phyloP scores from a whole-genome alignment of 495 filamentous ascomycete species.

The Penicillium mononematosum region DNA sequence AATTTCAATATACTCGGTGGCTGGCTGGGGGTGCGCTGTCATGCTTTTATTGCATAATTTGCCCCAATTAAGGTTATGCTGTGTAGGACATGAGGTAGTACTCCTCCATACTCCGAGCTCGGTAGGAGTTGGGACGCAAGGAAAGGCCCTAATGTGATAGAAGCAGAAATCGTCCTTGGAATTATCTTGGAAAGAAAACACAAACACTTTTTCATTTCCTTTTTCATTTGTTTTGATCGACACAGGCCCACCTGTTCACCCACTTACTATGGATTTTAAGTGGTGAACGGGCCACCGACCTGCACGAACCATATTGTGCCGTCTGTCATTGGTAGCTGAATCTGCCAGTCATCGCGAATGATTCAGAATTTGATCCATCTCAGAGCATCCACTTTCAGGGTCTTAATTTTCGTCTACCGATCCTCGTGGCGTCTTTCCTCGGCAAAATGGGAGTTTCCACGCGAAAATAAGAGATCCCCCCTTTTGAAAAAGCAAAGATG shows the following conservation, averaged over 20 bases:
- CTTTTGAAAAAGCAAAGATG: background rate
- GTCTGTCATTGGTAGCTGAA: conserved; percentile 16
- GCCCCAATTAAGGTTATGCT: background rate
- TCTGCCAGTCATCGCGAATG: conserved; percentile 25
- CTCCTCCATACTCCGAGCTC: background rate
- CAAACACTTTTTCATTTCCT: background rate
- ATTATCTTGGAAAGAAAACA: background rate
- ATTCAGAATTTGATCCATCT: conserved; percentile 26
- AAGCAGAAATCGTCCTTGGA: background rate
- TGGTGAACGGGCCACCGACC: conserved; percentile 14
- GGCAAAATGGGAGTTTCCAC: background rate
- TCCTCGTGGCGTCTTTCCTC: conserved; percentile 3
- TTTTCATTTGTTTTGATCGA: conserved; percentile 15
- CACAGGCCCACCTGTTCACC: conserved; percentile 31
- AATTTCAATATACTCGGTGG: background rate
- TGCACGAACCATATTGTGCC: conserved; percentile 19
- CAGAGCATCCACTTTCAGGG: conserved; percentile 14
- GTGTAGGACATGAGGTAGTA: background rate
- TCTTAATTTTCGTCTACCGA: conserved; percentile 5
- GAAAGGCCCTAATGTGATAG: background rate
- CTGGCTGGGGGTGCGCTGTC: conserved; percentile 7
- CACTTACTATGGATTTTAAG: conserved; percentile 22
- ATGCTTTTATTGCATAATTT: background rate
- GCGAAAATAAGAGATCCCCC: background rate
- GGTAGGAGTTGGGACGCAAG: conserved; percentile 4